Evolutionary conservation across 1,284 basidiomycete genomes (phyloP), one percentile per base, ranked within the genome.

Genomic region (Cryptococcus sp.): DNA sequence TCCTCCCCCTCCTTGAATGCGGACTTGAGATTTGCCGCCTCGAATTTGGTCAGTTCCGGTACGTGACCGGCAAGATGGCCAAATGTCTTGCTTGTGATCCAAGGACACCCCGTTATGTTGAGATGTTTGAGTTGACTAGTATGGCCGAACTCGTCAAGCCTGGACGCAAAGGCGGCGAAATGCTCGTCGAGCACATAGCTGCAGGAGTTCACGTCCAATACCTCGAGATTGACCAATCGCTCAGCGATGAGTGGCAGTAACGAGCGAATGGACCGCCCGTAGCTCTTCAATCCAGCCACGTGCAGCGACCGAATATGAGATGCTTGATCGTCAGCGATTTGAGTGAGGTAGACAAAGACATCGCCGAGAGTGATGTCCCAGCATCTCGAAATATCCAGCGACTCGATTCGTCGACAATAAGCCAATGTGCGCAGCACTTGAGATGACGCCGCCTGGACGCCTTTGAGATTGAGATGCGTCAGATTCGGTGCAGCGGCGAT

Each of bases 141-240:
- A 5, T 5, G 22, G 22, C 55, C 58, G 25, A 61, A 51, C 17
- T 56, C 55, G 11, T 51, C 40, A 16, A 58, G 61, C 48, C 57
- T 65, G 19, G 42, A 77, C 3, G 90, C 84, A 66, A 93, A 86
- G 0, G 85, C 86, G 41, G 87, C 85, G 57, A 94, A 64, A 2
- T 87, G 85, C 1, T 85, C 86, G 72, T 93, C 90, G 66, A 86
- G 86, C 58, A 95, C 75, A 50, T 85, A 83, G 27, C 81, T 81
- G 53, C 85, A 84, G 66, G 88, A 87, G 74, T 86, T 89, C 52
- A 93, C 78, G 73, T 95, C 91, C 10, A 96, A 81, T n/a, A 89
- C 83, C 72, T 91, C 87, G 13, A 95, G 82, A 63, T 82, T 79
- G n/a, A 88, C 88, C 1, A 87, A 82, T 4, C 83, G 85, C 61